Base-by-base conservation (phyloP, 805 yeast species). In the Candida odintsovae region DNA sequence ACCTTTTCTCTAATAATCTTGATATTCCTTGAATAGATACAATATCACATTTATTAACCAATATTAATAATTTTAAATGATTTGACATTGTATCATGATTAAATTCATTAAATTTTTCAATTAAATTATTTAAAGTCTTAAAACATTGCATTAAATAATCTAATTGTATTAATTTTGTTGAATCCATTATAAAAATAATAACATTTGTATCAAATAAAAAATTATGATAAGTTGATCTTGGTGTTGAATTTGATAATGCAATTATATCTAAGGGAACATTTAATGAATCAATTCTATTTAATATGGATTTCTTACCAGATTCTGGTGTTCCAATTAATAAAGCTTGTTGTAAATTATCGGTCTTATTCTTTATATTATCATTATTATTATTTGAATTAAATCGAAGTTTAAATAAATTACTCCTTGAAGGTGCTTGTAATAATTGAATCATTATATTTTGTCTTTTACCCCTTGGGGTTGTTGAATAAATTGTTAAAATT, bases 41-140 rank as follows among this genome's bases (percentile, higher is more conserved):
- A 22, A 54, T 15, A 35, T 58, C 62, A 15, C 49, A 48, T 35
- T 58, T 58, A 43, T 58, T 55, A 37, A 54, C 40, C 2, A 56
- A 42, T 7, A 58, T 54, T 26, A 58, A 20, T 2, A 58, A 42
- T 31, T 55, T 56, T 21, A 41, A 20, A 7, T 20, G 37, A 6
- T 20, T 42, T n/a, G 36, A 50, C 43, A 3, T 3, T 3, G 28
- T 25, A 25, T 46, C 25, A 6, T 41, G 42, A 19, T 47, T 13
- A 8, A 48, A 29, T 39, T 50, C 16, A 19, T 45, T 10, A 19
- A 18, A 35, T 18, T 6, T 38, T 16, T 12, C 11, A 21, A 20
- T 20, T 2, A n/a, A 13, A 19, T 23, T 38, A n/a, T 10, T 22
- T 7, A 50, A 29, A 25, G 47, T 49, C 31, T 44, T 41, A 2